Evolutionary conservation across 2,329 filamentous ascomycete genomes (phyloP), one percentile per base, ranked within the genome.

Genomic region (Trichoderma hamatum): DNA sequence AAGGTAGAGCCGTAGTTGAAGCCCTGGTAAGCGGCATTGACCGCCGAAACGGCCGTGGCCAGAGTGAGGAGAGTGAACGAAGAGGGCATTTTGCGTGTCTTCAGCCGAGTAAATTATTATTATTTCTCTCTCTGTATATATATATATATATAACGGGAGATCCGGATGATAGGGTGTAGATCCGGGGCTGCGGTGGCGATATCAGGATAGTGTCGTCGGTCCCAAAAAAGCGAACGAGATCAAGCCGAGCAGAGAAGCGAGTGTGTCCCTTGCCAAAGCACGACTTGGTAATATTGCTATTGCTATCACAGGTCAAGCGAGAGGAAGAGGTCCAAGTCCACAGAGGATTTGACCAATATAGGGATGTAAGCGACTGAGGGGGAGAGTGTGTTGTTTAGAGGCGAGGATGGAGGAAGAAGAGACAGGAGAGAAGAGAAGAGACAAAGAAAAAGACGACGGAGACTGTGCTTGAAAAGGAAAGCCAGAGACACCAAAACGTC

Each of bases 1-100:
- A 89, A 88, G 70, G 84, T 84, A 69, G 85, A 83, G 72, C 89
- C 90, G 72, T 92, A 93, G 84, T 93, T 93, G 87, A 93, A 93
- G 73, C 92, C 92, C 71, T 88, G 84, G 78, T 82, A 80, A 60
- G 77, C 79, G 60, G 82, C 83, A 51, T 72, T 75, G 71, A 75
- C 77, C 52, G 78, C 73, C 24, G 79, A 76, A 32, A 79, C 70
- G 71, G 77, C 77, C 62, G 77, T 75, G 36, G 79, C 78, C 67
- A 83, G 69, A 59, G 77, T 73, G 60, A 81, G 72, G 5, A 83
- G 72, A 54, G 64, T 75, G 16, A 74, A 73, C 34, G 75, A 55
- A 11, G 78, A 77, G 72, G 75, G 78, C 79, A 80, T 80, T 28
- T 63, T 75, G 70, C n/a, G 19, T 68, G 24, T n/a, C 21, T 9